These are phyloP conservation scores for Gastrodia elata DNA, from an alignment of 106 monocot species.

Conservation along the genomic window DNA sequence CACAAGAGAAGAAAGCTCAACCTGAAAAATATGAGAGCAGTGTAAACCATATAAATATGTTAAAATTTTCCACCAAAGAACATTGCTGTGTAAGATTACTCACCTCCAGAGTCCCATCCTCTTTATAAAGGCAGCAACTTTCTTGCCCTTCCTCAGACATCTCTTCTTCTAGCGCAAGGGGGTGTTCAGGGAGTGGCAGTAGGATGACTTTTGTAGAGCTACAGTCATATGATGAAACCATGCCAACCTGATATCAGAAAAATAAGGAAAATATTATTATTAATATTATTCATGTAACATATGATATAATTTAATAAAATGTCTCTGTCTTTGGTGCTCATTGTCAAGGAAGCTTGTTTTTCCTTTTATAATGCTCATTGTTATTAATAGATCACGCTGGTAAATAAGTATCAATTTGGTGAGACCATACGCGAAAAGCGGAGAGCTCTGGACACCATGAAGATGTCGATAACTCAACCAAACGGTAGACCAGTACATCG, in stretches of 20 bases:
- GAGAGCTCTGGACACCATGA: constrained; percentile 94
- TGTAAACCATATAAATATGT: not conserved
- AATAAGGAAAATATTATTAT: not conserved
- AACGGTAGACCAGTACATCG: constrained; percentile 70
- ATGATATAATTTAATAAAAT: constrained; percentile 2
- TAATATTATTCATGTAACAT: not conserved
- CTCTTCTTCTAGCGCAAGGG: constrained; percentile 26
- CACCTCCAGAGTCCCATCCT: constrained; percentile 95
- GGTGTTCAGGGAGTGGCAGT: constrained; percentile 44
- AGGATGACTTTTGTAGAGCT: constrained; percentile 37
- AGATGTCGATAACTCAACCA: constrained; percentile 84
- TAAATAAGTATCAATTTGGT: not conserved
- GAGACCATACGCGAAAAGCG: constrained; percentile 56
- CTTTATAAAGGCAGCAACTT: constrained; percentile 43
- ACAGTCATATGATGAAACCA: constrained; percentile 56
- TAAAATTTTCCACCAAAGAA: not conserved
- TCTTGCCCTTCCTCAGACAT: constrained; percentile 21
- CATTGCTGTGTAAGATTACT: not conserved
- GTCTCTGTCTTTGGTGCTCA: too few species aligned
- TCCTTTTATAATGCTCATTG: not conserved
- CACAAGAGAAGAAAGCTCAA: constrained; percentile 63
- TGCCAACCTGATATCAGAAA: constrained; percentile 60
- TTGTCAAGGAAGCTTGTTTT: not conserved
- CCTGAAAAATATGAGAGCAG: constrained; percentile 22
- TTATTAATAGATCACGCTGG: not conserved